Base-by-base conservation (phyloP, 371 early-diverging fungal genomes). In the Circinella umbellata region DNA sequence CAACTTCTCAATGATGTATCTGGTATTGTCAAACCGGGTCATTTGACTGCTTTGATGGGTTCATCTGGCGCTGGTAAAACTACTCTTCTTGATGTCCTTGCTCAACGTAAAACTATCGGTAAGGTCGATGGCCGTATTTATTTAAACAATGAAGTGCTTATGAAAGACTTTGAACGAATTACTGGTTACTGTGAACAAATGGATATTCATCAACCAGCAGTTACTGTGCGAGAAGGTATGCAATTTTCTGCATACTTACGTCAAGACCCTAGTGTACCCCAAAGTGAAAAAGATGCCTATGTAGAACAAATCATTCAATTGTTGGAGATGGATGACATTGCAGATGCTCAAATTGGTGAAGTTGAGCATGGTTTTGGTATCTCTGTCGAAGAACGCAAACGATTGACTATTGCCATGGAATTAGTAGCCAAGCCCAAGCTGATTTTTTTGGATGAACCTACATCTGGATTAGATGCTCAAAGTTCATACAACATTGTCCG, bases 31-130 rank as follows among this genome's bases (percentile, higher is more conserved):
- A 85, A 87, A 68, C 89, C 90, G 0, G 92, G 92, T 61, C 83
- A 86, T 39, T 79, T 92, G 79, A 88, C 89, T 1, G 96, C 94
- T 3, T 71, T 95, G 20, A 90, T 95, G 91, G 95, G 95, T 27
- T 85, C 91, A 4, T 90, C 91, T 27, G 94, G 94, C 65, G 90
- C 92, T 34, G 96, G 96, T 59, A 96, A 96, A 79, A 92, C 95
- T 0, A 93, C 95, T 1, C 82, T 95, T 0, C 69, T 94, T 69
- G 95, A 96, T 78, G 84, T 93, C 0, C 79, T 92, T 18, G 90
- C 93, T 18, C 86, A 84, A 69, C 90, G 93, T 71, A 92, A 92
- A 81, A 92, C 89, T 17, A 85, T 86, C 46, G 93, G 93, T 34
- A 89, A 81, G 13, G 79, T 92, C n/a, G 82, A 88, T 17, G 95